Evolutionary conservation across 805 yeast species (phyloP), one percentile per base, ranked within the genome.

Genomic region (Saccharomycopsis sp.): DNA sequence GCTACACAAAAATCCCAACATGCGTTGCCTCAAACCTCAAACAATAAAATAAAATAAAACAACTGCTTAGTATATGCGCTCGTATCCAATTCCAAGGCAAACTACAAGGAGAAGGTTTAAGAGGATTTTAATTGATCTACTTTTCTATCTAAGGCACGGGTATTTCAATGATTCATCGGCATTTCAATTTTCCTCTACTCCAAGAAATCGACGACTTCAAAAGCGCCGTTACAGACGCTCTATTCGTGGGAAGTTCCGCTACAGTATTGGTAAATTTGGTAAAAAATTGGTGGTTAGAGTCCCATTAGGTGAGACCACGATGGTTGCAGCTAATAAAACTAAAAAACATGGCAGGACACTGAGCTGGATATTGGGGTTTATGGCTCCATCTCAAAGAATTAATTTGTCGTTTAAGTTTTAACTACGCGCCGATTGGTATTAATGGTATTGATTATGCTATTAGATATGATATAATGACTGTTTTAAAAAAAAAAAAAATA

Each of bases 131-230:
- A 8, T 24, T 11, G 43, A 40, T 7, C 8, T 46, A n/a, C 7
- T 42, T 2, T 35, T 28, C 6, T 46, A 46, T 31, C 14, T 42
- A 22, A 14, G 22, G n/a, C 22, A 42, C 19, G 50, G 50, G 1
- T 46, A 46, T 21, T 19, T 39, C 11, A 40, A 46, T n/a, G 46
- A 46, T 21, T n/a, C 41, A 4, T 19, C 29, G 4, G 50, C 41
- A 3, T 39, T 46, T 39, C 35, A 31, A 9, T 31, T 8, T 26
- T n/a, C n/a, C n/a, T n/a, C n/a, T n/a, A n/a, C n/a, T n/a, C n/a
- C n/a, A n/a, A n/a, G n/a, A n/a, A n/a, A n/a, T n/a, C n/a, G n/a
- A n/a, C n/a, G n/a, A n/a, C n/a, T n/a, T n/a, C n/a, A n/a, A n/a
- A n/a, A n/a, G n/a, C n/a, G n/a, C n/a, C n/a, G n/a, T n/a, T n/a